Evolutionary conservation across 1,284 basidiomycete genomes (phyloP), one percentile per base, ranked within the genome.

Genomic region (Laetiporus sulphureus): DNA sequence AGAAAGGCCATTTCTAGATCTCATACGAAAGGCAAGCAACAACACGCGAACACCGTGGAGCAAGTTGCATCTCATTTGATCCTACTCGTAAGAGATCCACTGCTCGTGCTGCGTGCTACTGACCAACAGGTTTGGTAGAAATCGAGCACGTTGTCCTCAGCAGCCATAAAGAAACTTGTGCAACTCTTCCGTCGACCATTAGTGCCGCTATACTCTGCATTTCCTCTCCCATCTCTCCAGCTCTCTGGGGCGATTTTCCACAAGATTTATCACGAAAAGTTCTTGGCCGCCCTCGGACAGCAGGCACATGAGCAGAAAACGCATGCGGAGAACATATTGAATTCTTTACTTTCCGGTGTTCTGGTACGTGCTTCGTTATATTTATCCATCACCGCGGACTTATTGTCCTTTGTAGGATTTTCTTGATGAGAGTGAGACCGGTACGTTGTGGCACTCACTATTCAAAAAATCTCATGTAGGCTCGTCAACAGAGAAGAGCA

Each of bases 301-400:
- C 31, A 45, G n/a, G 40, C 38, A 2, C 30, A 46, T 1, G 53
- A 56, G n/a, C 52, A 56, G 40, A 52, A 51, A 34, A 19, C 23
- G 11, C 36, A 42, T 2, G 64, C 62, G 64, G 60, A 65, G 25
- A 32, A 39, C 0, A 49, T 63, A 11, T 42, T 61, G 27, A 44
- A 56, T 32, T 46, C 55, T 12, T 27, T 64, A 5, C 47, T 66
- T 2, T 57, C 60, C 1, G 64, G 64, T 8, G 50, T 66, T 19
- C 47, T 64, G 52, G 64, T 64, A 20, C 32, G 59, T 52, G 11
- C 32, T 8, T n/a, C 23, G 23, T 32, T 48, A 16, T 19, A 22
- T 29, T 12, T 36, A 6, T n/a, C n/a, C n/a, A n/a, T n/a, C n/a
- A n/a, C n/a, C n/a, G n/a, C n/a, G n/a, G n/a, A n/a, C n/a, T n/a